These are phyloP conservation scores for Panaeolus cyanescens DNA, from an alignment of 768 basidiomycete species.

Conservation along the genomic window DNA sequence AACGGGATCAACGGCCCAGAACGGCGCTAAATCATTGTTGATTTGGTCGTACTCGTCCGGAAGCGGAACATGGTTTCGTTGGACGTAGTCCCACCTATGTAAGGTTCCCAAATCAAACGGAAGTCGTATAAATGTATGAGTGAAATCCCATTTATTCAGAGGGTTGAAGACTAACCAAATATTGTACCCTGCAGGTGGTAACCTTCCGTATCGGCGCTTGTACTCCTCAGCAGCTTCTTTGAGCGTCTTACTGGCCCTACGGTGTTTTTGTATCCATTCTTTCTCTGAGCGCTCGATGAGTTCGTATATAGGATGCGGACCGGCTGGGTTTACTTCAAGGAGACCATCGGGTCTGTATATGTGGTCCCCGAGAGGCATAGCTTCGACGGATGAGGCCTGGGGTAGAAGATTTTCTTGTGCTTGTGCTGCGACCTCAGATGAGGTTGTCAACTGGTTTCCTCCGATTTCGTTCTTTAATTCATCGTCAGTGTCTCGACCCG, in stretches of 20 bases:
- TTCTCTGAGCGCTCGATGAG: slow-evolving; percentile 73
- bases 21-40: slow-evolving; percentile 75
- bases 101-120: not conserved
- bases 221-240: slow-evolving; percentile 79
- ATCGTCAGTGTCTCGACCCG: no score
- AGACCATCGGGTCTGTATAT: slow-evolving; percentile 38
- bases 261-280: slow-evolving; percentile 59
- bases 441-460: no score
- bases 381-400: no score
- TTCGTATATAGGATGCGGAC: slow-evolving; percentile 73
- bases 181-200: slow-evolving; percentile 88
- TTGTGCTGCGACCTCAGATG: no score
- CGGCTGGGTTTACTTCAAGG: slow-evolving; percentile 40
- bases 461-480: no score
- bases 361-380: slow-evolving; percentile 31
- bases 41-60: slow-evolving; percentile 88
- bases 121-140: not conserved
- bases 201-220: slow-evolving; percentile 66
- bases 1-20: slow-evolving; percentile 60
- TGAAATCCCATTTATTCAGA: no score
- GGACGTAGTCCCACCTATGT: slow-evolving; percentile 50
- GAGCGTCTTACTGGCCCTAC: slow-evolving; percentile 74
- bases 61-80: slow-evolving; percentile 66
- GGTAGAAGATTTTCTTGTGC: no score
- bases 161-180: slow-evolving; percentile 61